Percentiles rank a stretch among this genome's conserved stretches.
Evolutionary conservation across 345 rosid species (phyloP).

Genomic region (Firmiana major): DNA sequence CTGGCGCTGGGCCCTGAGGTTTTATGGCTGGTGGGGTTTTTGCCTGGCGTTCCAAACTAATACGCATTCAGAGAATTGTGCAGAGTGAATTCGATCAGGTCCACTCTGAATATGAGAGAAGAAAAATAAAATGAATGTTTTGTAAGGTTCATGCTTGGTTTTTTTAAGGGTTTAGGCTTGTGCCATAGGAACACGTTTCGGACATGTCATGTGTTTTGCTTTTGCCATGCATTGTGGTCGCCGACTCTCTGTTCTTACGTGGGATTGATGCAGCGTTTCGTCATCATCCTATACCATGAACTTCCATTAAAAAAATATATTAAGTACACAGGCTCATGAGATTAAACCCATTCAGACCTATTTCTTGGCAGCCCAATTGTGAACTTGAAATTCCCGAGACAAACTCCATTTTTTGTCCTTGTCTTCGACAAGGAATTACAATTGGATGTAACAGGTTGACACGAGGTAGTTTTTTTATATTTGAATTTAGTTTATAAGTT

Average conservation of each 20-base stretch:
- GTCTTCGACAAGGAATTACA: too few species aligned
- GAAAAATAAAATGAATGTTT: not conserved
- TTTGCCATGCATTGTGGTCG: not conserved
- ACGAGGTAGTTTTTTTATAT: too few species aligned
- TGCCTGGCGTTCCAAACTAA: not conserved
- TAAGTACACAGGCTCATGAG: not conserved
- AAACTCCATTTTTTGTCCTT: not conserved
- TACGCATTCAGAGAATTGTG: not conserved
- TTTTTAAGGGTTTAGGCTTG: not conserved
- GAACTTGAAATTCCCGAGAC: not conserved
- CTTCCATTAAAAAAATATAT: not conserved
- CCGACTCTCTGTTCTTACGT: not conserved
- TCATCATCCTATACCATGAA: not conserved
- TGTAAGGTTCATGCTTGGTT: not conserved
- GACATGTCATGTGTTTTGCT: not conserved
- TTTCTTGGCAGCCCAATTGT: not conserved
- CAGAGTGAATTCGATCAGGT: not conserved
- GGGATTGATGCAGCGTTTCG: not conserved
- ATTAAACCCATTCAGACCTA: not conserved
- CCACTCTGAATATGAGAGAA: not conserved
- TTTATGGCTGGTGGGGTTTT: conserved; percentile 10
- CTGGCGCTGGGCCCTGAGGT: not conserved
- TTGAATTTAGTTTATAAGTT: too few species aligned
- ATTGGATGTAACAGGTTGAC: too few species aligned
- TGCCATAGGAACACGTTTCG: not conserved